Evolutionary conservation across 305 asterid species (phyloP).

Genomic region (Petunia hybrid): DNA sequence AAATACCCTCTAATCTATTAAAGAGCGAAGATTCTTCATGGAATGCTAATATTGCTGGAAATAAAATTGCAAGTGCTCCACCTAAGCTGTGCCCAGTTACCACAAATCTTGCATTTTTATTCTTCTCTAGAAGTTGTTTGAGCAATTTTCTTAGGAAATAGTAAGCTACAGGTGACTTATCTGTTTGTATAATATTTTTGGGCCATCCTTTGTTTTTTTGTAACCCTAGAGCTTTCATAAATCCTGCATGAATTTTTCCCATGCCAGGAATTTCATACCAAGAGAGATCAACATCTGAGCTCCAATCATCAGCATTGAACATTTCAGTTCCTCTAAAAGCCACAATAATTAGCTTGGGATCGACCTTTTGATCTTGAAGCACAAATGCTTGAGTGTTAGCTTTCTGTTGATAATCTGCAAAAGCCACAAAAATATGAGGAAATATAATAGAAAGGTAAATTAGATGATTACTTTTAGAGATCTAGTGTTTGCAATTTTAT

Average conservation of each 20-base stretch:
- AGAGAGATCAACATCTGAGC: slow-evolving; percentile 61
- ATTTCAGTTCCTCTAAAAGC: slow-evolving; percentile 72
- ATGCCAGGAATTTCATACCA: slow-evolving; percentile 48
- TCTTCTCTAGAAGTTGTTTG: slow-evolving; percentile 23
- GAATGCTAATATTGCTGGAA: slow-evolving; percentile 55
- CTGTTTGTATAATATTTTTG: neutral
- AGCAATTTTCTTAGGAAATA: slow-evolving; percentile 49
- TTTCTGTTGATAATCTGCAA: slow-evolving; percentile 46
- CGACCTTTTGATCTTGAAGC: slow-evolving; percentile 41
- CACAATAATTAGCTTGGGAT: slow-evolving; percentile 50
- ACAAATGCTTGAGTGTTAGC: slow-evolving; percentile 62
- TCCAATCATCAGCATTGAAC: slow-evolving; percentile 59
- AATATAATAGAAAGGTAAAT: neutral
- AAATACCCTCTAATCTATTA: slow-evolving; percentile 50
- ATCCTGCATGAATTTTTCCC: slow-evolving; percentile 64
- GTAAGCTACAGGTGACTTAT: slow-evolving; percentile 40
- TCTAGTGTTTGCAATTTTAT: neutral
- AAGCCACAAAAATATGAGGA: neutral
- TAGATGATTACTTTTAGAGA: neutral
- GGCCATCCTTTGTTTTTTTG: slow-evolving; percentile 50
- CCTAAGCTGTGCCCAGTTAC: slow-evolving; percentile 80
- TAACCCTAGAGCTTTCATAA: slow-evolving; percentile 66
- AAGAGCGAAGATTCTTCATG: slow-evolving; percentile 47
- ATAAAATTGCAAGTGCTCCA: slow-evolving; percentile 64
- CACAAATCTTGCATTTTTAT: slow-evolving; percentile 41